A percentile compares a stretch with the other conserved stretches of the same genome.
phyloP scores from a whole-genome alignment of 768 basidiomycete species.

The Xerocomus brunneocitrinus region DNA sequence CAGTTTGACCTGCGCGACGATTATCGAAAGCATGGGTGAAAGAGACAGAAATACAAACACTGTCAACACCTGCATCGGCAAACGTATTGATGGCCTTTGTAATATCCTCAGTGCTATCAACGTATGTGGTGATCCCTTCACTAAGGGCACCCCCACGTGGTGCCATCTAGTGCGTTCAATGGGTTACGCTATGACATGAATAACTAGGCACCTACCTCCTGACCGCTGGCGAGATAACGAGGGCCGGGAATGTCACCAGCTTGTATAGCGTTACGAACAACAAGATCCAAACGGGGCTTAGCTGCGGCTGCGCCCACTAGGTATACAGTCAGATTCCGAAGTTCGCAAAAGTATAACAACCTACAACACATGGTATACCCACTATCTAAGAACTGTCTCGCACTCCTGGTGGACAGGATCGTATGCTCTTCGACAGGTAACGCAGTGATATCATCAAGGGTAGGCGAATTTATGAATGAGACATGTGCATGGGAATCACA shows the following conservation, averaged over 20 bases:
- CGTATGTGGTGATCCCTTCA: constrained; percentile 31
- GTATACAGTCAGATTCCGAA: background rate
- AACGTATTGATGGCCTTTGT: constrained; percentile 18
- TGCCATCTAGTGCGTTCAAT: constrained; percentile 22
- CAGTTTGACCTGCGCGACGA: constrained; percentile 27
- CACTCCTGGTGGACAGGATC: constrained; percentile 27
- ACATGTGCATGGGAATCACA: constrained; percentile 35
- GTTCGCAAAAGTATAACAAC: background rate
- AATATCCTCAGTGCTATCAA: constrained; percentile 30
- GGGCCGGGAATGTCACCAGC: constrained; percentile 33
- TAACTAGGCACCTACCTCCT: constrained; percentile 23
- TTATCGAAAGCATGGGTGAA: background rate
- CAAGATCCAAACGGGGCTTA: constrained; percentile 30
- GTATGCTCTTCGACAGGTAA: constrained; percentile 33
- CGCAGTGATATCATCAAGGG: constrained; percentile 28
- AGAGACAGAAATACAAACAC: constrained; percentile 7
- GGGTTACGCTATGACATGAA: no score
- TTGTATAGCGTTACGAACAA: constrained; percentile 33
- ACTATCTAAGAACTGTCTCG: constrained; percentile 32
- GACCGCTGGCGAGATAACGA: constrained; percentile 33
- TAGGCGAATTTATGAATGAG: constrained; percentile 29
- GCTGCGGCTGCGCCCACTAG: constrained; percentile 35
- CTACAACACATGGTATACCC: constrained; percentile 37
- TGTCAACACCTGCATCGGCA: constrained; percentile 23
- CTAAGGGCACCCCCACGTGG: constrained; percentile 29